These are phyloP conservation scores for Xylaria sp. DNA, from an alignment of 2,329 filamentous ascomycete species.

Conservation along the genomic window DNA sequence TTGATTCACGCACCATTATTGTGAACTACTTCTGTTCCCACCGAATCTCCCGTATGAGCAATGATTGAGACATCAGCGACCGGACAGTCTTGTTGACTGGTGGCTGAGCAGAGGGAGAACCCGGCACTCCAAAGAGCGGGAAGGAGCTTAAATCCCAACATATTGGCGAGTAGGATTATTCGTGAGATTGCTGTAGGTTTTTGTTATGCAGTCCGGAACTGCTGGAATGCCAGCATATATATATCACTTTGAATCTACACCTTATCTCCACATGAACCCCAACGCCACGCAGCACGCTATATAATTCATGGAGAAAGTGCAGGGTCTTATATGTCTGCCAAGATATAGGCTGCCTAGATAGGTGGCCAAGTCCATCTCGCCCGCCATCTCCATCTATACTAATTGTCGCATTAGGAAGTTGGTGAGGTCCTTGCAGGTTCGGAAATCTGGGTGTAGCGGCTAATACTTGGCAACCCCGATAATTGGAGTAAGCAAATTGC, in stretches of 20 bases:
- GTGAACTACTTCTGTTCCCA: constrained; percentile 46
- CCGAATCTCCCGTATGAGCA: constrained; percentile 44
- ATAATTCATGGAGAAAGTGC: constrained; percentile 5
- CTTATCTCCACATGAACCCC: constrained; percentile 18
- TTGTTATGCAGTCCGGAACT: background rate
- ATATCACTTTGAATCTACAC: constrained; percentile 1
- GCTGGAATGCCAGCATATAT: constrained; percentile 12
- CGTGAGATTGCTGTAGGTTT: background rate
- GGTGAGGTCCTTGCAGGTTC: constrained; percentile 15
- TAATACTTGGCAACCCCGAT: constrained; percentile 30
- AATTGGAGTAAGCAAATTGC: constrained; percentile 1
- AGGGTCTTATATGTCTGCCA: constrained; percentile 22
- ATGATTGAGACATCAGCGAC: constrained; percentile 44
- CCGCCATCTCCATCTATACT: constrained; percentile 6
- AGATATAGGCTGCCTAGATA: constrained; percentile 22
- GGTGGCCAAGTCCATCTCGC: constrained; percentile 29
- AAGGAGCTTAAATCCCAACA: constrained; percentile 38
- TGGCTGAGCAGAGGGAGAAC: constrained; percentile 23
- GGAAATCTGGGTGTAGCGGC: constrained; percentile 27
- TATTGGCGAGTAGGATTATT: constrained; percentile 26
- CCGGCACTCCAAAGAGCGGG: constrained; percentile 40
- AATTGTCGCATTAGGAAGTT: constrained; percentile 27
- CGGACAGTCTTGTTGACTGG: constrained; percentile 38
- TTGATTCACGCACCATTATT: constrained; percentile 41
- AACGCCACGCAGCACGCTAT: constrained; percentile 14